A percentile compares a stretch with the other conserved stretches of the same genome.
Conservation (phyloP, 2,329 filamentous ascomycete genomes). For the Endoconidiophora polonica region DNA sequence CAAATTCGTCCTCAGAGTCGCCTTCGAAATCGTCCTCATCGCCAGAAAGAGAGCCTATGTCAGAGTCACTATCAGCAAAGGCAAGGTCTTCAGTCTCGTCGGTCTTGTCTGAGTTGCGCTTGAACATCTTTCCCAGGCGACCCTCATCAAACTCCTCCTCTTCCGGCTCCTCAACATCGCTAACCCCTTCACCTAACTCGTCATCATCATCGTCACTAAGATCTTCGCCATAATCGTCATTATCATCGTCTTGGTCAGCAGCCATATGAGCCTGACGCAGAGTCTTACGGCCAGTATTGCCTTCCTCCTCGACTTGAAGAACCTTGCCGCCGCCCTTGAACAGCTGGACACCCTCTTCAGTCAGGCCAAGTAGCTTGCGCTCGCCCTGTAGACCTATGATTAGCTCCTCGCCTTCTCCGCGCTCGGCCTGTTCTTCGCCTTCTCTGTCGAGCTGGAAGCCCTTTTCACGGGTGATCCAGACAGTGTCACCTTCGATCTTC, state of each 20-base stretch:
- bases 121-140: constrained; percentile 45
- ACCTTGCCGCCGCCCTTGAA: constrained; percentile 66
- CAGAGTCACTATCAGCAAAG: constrained; percentile 94
- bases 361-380: constrained; percentile 65
- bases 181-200: constrained; percentile 28
- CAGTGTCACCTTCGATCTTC: constrained; percentile 90
- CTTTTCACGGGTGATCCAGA: constrained; percentile 64
- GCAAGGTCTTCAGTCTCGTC: constrained; percentile 52
- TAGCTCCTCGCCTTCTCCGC: constrained; percentile 88
- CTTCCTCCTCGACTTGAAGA: constrained; percentile 29
- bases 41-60: constrained; percentile 70
- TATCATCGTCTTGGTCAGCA: constrained; percentile 40
- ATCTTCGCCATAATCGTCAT: constrained; percentile 29
- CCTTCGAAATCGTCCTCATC: constrained; percentile 30
- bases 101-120: constrained; percentile 33
- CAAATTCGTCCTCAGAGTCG: constrained; percentile 29
- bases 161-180: constrained; percentile 33
- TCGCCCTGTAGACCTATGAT: constrained; percentile 80
- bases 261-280: constrained; percentile 40
- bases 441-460: constrained; percentile 60
- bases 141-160: constrained; percentile 41
- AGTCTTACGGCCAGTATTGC: constrained; percentile 45
- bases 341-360: constrained; percentile 65
- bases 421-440: constrained; percentile 55
- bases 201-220: constrained; percentile 20